A percentile compares a stretch with the other conserved stretches of the same genome.
phyloP scores from a whole-genome alignment of 805 yeast species.

The Ogataea dorogensis region DNA sequence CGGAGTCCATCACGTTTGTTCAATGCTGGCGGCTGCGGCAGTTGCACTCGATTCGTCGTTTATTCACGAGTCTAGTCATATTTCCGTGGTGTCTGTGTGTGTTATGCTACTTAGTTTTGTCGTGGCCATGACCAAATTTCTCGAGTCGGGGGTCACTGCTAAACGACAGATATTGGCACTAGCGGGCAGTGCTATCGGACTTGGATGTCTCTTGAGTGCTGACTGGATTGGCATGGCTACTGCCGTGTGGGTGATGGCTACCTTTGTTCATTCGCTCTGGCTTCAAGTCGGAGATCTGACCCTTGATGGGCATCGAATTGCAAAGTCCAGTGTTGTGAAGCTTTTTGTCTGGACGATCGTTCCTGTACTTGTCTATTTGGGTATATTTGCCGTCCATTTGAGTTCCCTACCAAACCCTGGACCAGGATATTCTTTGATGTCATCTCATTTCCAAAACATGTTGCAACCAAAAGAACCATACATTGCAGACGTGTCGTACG shows the following conservation, averaged over 20 bases:
- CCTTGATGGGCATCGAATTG: conserved; percentile 38
- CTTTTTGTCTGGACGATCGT: conserved; percentile 44
- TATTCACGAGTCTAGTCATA: conserved; percentile 57
- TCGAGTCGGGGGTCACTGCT: conserved; percentile 42
- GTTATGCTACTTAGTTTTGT: conserved; percentile 47
- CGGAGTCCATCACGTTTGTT: conserved; percentile 50
- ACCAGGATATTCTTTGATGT: conserved; percentile 59
- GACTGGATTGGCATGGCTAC: conserved; percentile 75
- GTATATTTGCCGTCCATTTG: conserved; percentile 59
- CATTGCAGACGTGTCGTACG: conserved; percentile 70
- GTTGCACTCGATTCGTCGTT: conserved; percentile 64
- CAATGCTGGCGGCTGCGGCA: conserved; percentile 50
- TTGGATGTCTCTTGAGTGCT: conserved; percentile 58
- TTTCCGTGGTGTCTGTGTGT: conserved; percentile 45
- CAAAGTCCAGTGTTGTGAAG: conserved; percentile 42
- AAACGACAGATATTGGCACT: conserved; percentile 53
- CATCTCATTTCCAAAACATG: conserved; percentile 65
- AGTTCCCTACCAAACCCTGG: conserved; percentile 47
- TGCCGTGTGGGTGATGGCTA: conserved; percentile 55
- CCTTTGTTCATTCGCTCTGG: conserved; percentile 58
- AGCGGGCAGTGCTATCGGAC: conserved; percentile 44
- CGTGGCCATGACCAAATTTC: conserved; percentile 30
- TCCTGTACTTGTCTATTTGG: conserved; percentile 59
- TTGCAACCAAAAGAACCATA: conserved; percentile 40
- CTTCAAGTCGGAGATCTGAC: conserved; percentile 63